Percentiles rank a stretch among this genome's conserved stretches.
Evolutionary conservation across 1,139 yeast genomes (phyloP).

Genomic region (Pichia sp.): DNA sequence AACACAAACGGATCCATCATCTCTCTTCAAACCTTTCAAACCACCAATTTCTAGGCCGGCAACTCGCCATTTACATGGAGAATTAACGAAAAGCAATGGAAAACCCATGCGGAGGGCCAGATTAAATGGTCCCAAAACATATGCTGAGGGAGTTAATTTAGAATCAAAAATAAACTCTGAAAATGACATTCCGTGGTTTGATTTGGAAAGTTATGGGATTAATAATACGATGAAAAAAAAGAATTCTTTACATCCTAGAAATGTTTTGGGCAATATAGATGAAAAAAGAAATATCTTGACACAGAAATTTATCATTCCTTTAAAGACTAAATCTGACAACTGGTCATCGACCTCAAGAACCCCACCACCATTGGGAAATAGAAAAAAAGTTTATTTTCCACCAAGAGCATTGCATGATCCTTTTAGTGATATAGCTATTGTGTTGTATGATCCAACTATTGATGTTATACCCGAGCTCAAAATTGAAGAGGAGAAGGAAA

Average conservation of each 20-base stretch:
- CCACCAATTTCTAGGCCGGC: constrained; percentile 15
- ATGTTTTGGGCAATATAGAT: constrained; percentile 22
- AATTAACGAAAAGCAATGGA: too few relatives aligned
- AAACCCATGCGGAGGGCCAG: constrained; percentile 29
- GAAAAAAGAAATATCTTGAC: constrained; percentile 20
- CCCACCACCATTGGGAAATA: constrained; percentile 84
- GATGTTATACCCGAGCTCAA: constrained; percentile 50
- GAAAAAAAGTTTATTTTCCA: constrained; percentile 59
- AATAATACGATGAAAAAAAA: constrained; percentile 24
- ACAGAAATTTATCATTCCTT: constrained; percentile 34
- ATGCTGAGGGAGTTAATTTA: constrained; percentile 32
- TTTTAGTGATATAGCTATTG: constrained; percentile 87
- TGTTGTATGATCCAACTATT: constrained; percentile 89
- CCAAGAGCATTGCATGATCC: constrained; percentile 95
- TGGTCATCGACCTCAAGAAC: constrained; percentile 36
- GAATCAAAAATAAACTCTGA: constrained; percentile 13
- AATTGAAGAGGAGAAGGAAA: constrained; percentile 19
- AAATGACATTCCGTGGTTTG: constrained; percentile 7
- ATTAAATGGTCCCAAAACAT: constrained; percentile 32
- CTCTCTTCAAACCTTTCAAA: constrained; percentile 42
- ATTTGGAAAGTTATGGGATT: constrained; percentile 24
- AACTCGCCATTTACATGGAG: too few relatives aligned
- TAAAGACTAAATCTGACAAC: constrained; percentile 26
- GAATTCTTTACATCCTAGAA: constrained; percentile 28
- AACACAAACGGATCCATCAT: constrained; percentile 31